Conservation (phyloP, 257 asterid species). For the Solanum megistacrolobum region DNA sequence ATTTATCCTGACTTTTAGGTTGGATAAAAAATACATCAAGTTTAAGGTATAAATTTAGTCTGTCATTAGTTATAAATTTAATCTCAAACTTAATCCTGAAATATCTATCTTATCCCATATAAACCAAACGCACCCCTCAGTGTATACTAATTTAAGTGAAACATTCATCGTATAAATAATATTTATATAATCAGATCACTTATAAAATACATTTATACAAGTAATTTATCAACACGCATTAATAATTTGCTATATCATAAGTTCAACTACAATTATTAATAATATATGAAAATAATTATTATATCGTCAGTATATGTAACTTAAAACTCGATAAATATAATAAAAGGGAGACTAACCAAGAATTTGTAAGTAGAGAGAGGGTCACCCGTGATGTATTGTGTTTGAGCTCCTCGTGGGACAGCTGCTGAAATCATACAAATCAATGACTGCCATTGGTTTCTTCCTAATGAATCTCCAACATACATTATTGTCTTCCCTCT, state of each 20-base stretch:
- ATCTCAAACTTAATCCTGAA: background rate
- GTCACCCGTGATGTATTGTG: slow-evolving; percentile 52
- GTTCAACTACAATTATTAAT: background rate
- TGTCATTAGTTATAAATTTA: too few relatives aligned
- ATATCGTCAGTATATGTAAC: background rate
- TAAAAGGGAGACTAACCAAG: slow-evolving; percentile 22
- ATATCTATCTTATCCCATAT: too few relatives aligned
- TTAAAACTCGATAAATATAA: background rate
- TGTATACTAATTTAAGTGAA: background rate
- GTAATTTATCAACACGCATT: background rate
- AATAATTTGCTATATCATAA: background rate
- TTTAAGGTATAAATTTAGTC: too few relatives aligned
- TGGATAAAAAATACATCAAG: background rate
- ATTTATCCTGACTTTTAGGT: background rate
- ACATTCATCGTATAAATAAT: background rate
- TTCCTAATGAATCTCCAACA: slow-evolving; percentile 89
- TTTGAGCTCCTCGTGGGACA: slow-evolving; percentile 45
- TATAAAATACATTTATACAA: background rate
- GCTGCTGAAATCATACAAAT: slow-evolving; percentile 70
- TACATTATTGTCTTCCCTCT: slow-evolving; percentile 63
- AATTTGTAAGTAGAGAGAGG: slow-evolving; percentile 63
- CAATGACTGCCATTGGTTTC: slow-evolving; percentile 90
- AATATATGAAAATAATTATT: background rate
- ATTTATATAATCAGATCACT: background rate
- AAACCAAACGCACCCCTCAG: background rate